Conservation (phyloP, 192 early-diverging fungal genomes). For the Coemansia guatemalensis region DNA sequence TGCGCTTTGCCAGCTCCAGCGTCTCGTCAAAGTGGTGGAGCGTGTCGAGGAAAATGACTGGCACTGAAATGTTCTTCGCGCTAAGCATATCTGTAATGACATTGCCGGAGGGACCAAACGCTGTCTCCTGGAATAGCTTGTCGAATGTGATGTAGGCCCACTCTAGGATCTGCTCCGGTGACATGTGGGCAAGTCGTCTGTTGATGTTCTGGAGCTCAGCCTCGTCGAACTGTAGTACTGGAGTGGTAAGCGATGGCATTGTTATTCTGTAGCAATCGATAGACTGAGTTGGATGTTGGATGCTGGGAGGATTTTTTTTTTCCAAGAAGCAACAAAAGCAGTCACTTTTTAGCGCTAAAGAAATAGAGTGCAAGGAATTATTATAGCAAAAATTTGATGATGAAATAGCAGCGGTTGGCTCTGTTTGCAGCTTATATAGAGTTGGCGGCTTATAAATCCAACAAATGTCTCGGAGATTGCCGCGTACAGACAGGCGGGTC, state of each 20-base stretch:
- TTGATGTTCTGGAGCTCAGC: conserved; percentile 71
- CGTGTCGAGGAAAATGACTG: conserved; percentile 92
- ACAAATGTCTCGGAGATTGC: too few relatives aligned
- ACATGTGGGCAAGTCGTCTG: conserved; percentile 63
- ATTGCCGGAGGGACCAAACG: conserved; percentile 90
- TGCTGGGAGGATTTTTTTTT: not conserved
- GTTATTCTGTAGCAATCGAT: not conserved
- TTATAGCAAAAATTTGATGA: too few relatives aligned
- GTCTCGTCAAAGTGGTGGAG: conserved; percentile 95
- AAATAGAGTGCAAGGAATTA: too few relatives aligned
- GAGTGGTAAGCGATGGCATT: conserved; percentile 41
- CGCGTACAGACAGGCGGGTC: too few relatives aligned
- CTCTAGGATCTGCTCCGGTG: conserved; percentile 77
- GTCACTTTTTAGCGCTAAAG: too few relatives aligned
- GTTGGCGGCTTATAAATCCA: too few relatives aligned
- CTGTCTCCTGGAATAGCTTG: conserved; percentile 87
- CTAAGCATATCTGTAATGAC: conserved; percentile 85
- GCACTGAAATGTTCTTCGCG: conserved; percentile 61
- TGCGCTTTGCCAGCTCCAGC: conserved; percentile 69
- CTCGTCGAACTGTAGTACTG: conserved; percentile 48
- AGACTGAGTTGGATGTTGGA: not conserved
- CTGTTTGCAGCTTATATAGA: too few relatives aligned
- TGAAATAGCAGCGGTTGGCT: too few relatives aligned
- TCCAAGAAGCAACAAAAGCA: too few relatives aligned
- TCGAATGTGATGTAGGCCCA: conserved; percentile 85